These are phyloP conservation scores for Aristolochia contorta DNA, from an alignment of 164 flowering plant genomes.

Conservation along the genomic window DNA sequence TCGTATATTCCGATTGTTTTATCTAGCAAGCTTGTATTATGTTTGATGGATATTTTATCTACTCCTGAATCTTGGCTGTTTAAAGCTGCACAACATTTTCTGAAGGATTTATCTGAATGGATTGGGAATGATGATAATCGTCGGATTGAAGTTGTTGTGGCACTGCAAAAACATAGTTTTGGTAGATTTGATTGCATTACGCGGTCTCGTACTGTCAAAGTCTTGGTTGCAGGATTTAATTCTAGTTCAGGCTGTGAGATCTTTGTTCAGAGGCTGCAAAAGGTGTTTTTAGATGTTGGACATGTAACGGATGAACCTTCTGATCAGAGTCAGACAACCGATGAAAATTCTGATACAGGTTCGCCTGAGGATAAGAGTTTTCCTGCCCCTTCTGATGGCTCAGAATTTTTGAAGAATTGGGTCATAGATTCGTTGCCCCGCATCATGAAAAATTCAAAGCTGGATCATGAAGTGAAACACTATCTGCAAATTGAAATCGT, in stretches of 20 bases:
- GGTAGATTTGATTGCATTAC: constrained; percentile 82
- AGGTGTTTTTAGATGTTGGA: constrained; percentile 80
- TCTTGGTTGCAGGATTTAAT: constrained; percentile 51
- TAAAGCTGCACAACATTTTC: constrained; percentile 70
- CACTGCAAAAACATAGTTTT: constrained; percentile 74
- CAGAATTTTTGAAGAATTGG: constrained; percentile 73
- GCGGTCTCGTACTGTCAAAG: constrained; percentile 57
- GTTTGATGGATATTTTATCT: constrained; percentile 81
- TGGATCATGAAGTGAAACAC: constrained; percentile 54
- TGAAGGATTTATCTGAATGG: constrained; percentile 52
- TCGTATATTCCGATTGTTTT: constrained; percentile 48
- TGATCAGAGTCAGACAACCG: constrained; percentile 92
- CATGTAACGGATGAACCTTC: constrained; percentile 70
- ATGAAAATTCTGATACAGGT: constrained; percentile 83
- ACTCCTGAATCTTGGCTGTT: constrained; percentile 76
- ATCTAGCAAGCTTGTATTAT: constrained; percentile 75
- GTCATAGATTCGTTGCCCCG: constrained; percentile 68
- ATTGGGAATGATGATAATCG: constrained; percentile 53
- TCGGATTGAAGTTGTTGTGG: constrained; percentile 64
- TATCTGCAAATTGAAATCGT: constrained; percentile 70
- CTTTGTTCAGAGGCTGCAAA: constrained; percentile 57
- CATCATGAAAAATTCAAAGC: constrained; percentile 52
- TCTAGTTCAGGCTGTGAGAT: constrained; percentile 71
- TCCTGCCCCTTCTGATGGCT: constrained; percentile 25
- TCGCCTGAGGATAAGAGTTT: constrained; percentile 68